Base-by-base conservation (phyloP, 371 early-diverging fungal species). In the Mortierella sp. region DNA sequence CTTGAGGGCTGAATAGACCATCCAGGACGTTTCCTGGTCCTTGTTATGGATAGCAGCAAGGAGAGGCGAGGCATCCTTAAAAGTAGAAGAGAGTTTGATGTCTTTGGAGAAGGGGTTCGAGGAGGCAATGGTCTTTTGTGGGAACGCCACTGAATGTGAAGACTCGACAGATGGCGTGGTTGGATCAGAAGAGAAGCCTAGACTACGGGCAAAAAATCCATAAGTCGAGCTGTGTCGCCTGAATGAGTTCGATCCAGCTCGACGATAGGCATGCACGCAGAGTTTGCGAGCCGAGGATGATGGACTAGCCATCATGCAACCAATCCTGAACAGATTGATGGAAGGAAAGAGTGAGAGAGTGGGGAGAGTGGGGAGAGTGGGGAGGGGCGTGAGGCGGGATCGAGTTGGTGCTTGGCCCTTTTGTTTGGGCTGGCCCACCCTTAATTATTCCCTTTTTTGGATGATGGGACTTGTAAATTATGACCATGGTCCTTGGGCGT, bases 1-100 rank as follows among this genome's bases (percentile, higher is more conserved):
- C 47, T 67, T 60, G 12, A 71, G n/a, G 18, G 61, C 72, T 0
- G 77, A 68, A 51, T 76, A 76, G 29, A 70, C 57, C 77, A 76
- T 71, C 77, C 77, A 76, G 0, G 77, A 68, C 11, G 68, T 71
- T 25, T 76, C 77, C 50, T 76, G 77, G 43, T 76, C 77, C 62
- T 76, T 76, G 66, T 50, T 68, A 44, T 76, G 71, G 29, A 76
- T 63, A 15, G 77, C 77, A 7, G 64, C 55, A 18, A 76, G 29
- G 15, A 76, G 72, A 4, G 68, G 72, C 1, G 77, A 71, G 1
- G 72, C 77, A 44, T 64, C 57, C 26, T 29, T 71, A 46, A 61
- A 76, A 2, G 77, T 51, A 16, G 77, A 43, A 0, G 72, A 66
- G 23, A 57, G 70, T 50, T 62, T 70, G 60, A 75, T 70, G 44